Percentiles rank a stretch among this genome's conserved stretches.
Conservation (phyloP, 1,284 basidiomycete species). For the Sporisorium scitamineum region DNA sequence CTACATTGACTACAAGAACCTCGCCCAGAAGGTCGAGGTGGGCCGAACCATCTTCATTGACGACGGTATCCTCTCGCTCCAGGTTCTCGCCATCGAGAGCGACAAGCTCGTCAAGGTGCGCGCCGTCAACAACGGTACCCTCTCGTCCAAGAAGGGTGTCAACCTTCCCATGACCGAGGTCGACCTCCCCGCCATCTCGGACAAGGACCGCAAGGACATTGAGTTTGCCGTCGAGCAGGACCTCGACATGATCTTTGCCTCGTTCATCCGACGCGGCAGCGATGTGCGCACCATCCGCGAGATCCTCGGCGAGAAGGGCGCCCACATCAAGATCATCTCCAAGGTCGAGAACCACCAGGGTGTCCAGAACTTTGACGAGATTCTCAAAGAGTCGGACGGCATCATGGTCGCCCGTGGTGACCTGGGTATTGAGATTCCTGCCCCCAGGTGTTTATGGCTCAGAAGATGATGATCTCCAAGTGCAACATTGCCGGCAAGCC, state of each 20-base stretch:
- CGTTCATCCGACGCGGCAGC: constrained; percentile 66
- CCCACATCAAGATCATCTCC: constrained; percentile 69
- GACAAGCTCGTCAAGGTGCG: constrained; percentile 75
- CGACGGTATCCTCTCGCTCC: constrained; percentile 94
- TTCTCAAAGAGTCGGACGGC: constrained; percentile 68
- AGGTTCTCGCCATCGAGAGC: constrained; percentile 81
- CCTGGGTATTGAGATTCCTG: constrained; percentile 74
- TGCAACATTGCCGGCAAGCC: constrained; percentile 76
- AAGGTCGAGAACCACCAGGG: constrained; percentile 70
- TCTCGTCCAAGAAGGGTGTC: constrained; percentile 98
- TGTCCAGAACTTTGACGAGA: constrained; percentile 69
- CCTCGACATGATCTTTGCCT: constrained; percentile 84
- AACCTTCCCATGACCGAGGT: constrained; percentile 98
- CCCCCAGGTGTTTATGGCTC: constrained; percentile 69
- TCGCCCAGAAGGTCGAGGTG: constrained; percentile 92
- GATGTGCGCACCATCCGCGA: constrained; percentile 67
- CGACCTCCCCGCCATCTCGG: constrained; percentile 95
- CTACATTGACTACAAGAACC: constrained; percentile 77
- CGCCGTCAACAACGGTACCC: constrained; percentile 89
- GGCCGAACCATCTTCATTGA: constrained; percentile 98
- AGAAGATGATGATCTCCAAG: constrained; percentile 70
- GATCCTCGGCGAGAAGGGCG: constrained; percentile 67
- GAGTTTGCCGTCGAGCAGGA: constrained; percentile 95
- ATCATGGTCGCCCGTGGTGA: constrained; percentile 70
- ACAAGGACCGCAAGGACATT: constrained; percentile 90